Base-by-base conservation (phyloP, 177 flowering plant species). In the Tripterygium wilfordii region DNA sequence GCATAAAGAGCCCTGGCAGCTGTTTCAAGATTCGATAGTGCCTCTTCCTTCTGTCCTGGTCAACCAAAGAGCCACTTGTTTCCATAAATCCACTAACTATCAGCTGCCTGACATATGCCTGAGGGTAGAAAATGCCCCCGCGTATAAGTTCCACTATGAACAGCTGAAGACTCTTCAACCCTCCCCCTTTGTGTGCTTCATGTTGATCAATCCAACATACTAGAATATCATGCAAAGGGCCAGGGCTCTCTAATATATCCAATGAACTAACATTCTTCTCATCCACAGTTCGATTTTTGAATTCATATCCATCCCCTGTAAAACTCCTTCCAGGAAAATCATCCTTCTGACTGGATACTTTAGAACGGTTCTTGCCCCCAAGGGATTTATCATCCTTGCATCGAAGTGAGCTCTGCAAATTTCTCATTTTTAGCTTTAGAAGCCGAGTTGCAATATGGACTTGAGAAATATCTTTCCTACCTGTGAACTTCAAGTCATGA, bases 151-250 rank as follows among this genome's bases (percentile, higher is more conserved):
- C 99, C 53, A 74, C 60, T 32, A 90, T 52, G 21, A 94, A 78
- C 21, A 85, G 62, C 48, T 83, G 85, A 57, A 85, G 59, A 17
- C 90, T 80, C 68, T 83, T 75, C 32, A 64, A 64, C 45, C 96
- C 91, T 67, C 77, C 91, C 38, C 87, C 69, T 53, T 67, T 78
- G 22, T 69, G 68, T 28, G 58, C 73, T 43, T 80, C 88, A 70
- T 90, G 99, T 48, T 85, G 99, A 76, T 94, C 99, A 46, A 94
- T 76, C 97, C 97, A 94, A 61, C 97, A 94, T 4, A 94, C 97
- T 7, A 90, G 45, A 33, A 85, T 75, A 60, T 94, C 99, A 68
- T 94, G 99, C 53, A 94, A 62, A 14, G 91, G 84, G 24, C 95
- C 80, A 10, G 97, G 96, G 54, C 94, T 83, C 45, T 76, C 75